These are phyloP conservation scores for Mucor plumbeus DNA, from an alignment of 371 early-diverging fungal species.

Conservation along the genomic window DNA sequence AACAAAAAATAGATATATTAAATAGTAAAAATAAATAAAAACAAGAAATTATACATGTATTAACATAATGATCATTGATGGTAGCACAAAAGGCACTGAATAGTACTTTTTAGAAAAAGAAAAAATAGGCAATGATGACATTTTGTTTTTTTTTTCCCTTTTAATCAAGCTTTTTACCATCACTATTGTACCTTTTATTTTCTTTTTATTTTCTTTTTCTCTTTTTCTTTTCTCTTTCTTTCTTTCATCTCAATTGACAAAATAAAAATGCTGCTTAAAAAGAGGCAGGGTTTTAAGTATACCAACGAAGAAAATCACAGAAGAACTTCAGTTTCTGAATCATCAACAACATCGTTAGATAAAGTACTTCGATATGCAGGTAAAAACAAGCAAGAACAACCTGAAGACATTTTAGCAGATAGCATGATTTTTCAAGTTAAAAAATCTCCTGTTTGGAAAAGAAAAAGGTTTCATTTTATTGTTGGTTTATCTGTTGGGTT, in stretches of 20 bases:
- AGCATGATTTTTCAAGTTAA: constrained; percentile 14
- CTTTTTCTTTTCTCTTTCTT: background rate
- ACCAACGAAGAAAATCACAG: background rate
- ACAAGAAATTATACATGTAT: background rate
- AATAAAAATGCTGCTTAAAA: constrained; percentile 2
- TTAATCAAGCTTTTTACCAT: background rate
- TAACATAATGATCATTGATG: background rate
- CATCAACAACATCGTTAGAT: background rate
- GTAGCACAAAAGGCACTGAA: too few relatives aligned
- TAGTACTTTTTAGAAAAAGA: too few relatives aligned
- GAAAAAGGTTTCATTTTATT: constrained; percentile 48
- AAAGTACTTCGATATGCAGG: constrained; percentile 1
- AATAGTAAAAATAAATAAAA: background rate
- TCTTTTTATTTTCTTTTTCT: background rate
- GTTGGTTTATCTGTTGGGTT: constrained; percentile 40
- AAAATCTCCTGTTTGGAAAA: constrained; percentile 36
- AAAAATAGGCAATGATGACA: constrained; percentile 7
- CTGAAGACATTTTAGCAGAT: constrained; percentile 27
- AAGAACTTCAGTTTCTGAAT: background rate
- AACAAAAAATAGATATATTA: constrained; percentile 15
- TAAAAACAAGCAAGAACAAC: background rate
- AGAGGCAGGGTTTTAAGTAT: constrained; percentile 10
- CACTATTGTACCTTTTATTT: background rate
- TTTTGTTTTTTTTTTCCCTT: background rate
- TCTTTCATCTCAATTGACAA: background rate